Percentiles rank a stretch among this genome's conserved stretches.
Conservation (phyloP, 192 early-diverging fungal genomes). For the Coemansia sp. region DNA sequence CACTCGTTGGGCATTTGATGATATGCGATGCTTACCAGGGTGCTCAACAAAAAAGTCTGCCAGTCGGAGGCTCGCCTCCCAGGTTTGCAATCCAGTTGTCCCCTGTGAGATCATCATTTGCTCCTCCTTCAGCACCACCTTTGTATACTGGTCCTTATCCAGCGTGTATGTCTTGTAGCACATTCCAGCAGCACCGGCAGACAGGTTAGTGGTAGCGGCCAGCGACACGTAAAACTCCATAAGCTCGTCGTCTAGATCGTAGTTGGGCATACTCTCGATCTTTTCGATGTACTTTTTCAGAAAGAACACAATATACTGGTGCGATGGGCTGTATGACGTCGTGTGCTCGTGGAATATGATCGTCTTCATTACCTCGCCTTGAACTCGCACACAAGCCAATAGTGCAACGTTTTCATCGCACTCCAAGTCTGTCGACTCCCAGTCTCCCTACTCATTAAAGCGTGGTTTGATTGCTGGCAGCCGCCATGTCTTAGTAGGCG, state of each 20-base stretch:
- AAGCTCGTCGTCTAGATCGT: slow-evolving; percentile 45
- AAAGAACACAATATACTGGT: slow-evolving; percentile 43
- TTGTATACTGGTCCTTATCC: slow-evolving; percentile 43
- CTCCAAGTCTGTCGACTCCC: slow-evolving; percentile 20
- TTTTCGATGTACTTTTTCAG: slow-evolving; percentile 41
- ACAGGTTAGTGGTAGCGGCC: slow-evolving; percentile 21
- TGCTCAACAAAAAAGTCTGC: slow-evolving; percentile 55
- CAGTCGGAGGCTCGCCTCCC: slow-evolving; percentile 61
- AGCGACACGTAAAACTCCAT: slow-evolving; percentile 45
- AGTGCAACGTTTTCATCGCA: slow-evolving; percentile 24
- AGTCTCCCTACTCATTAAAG: slow-evolving; percentile 25
- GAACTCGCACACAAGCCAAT: slow-evolving; percentile 32
- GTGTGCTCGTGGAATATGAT: slow-evolving; percentile 52
- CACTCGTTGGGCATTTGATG: background rate
- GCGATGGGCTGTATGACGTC: slow-evolving; percentile 30
- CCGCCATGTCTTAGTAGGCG: background rate
- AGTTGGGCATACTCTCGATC: slow-evolving; percentile 29
- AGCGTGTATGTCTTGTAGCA: slow-evolving; percentile 52
- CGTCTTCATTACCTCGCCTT: slow-evolving; percentile 50
- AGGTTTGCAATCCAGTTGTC: slow-evolving; percentile 62
- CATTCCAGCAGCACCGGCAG: slow-evolving; percentile 10
- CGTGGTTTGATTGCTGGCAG: no score
- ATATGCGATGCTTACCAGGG: slow-evolving; percentile 24
- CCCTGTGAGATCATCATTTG: slow-evolving; percentile 57
- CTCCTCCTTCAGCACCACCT: slow-evolving; percentile 56